These are phyloP conservation scores for Aquilaria yunnanensis DNA, from an alignment of 345 rosid species.

Conservation along the genomic window DNA sequence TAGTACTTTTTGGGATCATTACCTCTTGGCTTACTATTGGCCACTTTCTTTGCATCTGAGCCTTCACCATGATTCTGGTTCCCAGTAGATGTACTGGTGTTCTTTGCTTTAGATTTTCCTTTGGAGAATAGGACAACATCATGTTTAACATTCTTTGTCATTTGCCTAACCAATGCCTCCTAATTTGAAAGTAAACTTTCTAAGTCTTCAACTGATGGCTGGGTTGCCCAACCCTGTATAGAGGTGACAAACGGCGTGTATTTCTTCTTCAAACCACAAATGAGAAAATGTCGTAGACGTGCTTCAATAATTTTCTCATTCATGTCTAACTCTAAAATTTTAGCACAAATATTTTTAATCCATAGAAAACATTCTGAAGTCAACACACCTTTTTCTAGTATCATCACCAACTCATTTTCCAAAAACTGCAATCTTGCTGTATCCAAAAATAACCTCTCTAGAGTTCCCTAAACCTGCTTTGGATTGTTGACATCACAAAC, in stretches of 20 bases:
- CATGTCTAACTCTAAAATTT: neutral
- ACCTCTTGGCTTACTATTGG: no score
- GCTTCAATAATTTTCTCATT: slow-evolving; percentile 2
- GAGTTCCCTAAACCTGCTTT: neutral
- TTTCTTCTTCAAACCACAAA: neutral
- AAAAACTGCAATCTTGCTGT: neutral
- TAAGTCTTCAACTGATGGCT: neutral
- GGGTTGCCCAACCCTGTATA: no score
- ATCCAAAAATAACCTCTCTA: neutral
- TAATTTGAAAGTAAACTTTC: no score
- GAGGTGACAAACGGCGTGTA: neutral
- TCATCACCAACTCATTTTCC: slow-evolving; percentile 4
- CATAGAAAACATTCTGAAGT: slow-evolving; percentile 1
- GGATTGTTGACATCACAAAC: no score
- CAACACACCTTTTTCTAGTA: slow-evolving; percentile 2
- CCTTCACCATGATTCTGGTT: no score
- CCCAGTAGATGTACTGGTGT: no score
- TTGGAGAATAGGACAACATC: no score
- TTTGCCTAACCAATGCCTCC: neutral
- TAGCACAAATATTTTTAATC: neutral
- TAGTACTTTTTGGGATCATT: no score
- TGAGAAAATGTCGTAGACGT: neutral
- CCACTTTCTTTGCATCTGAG: no score
- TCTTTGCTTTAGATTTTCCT: no score
- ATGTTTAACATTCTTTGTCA: neutral